These are phyloP conservation scores for Avena atlantica DNA, from an alignment of 176 grass and related monocot genomes.

Conservation along the genomic window DNA sequence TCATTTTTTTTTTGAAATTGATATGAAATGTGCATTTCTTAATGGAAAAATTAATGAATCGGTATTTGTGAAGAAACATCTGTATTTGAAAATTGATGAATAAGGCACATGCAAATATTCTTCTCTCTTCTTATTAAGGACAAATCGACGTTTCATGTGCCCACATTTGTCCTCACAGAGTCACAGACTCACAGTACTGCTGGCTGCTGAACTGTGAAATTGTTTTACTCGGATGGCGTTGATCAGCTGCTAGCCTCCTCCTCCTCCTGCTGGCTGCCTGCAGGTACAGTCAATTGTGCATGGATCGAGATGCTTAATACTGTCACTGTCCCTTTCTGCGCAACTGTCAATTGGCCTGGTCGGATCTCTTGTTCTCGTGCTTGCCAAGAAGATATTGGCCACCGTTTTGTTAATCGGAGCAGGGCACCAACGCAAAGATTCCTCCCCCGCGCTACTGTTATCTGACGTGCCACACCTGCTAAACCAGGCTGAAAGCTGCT, in stretches of 20 bases:
- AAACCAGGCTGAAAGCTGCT: constrained; percentile 37
- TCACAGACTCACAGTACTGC: neutral
- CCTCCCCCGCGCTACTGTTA: constrained; percentile 29
- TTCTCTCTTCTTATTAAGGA: neutral
- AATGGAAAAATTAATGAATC: too few relatives aligned
- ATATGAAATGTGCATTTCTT: too few relatives aligned
- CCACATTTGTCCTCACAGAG: neutral
- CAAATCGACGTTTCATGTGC: neutral
- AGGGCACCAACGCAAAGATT: constrained; percentile 36
- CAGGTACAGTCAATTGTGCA: neutral
- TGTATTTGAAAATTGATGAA: too few relatives aligned
- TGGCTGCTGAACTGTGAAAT: neutral
- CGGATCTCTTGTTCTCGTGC: neutral
- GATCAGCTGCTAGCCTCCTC: neutral
- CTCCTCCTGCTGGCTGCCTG: neutral
- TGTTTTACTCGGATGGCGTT: neutral
- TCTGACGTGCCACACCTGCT: neutral
- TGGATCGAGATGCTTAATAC: neutral
- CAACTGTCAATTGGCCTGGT: neutral
- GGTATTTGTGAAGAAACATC: too few relatives aligned
- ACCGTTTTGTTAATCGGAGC: constrained; percentile 31
- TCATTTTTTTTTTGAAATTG: too few relatives aligned
- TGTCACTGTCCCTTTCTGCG: neutral
- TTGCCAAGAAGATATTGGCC: neutral
- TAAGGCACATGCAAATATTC: neutral